Evolutionary conservation across 805 yeast species (phyloP).

Genomic region (Nakazawaea anatomiae): DNA sequence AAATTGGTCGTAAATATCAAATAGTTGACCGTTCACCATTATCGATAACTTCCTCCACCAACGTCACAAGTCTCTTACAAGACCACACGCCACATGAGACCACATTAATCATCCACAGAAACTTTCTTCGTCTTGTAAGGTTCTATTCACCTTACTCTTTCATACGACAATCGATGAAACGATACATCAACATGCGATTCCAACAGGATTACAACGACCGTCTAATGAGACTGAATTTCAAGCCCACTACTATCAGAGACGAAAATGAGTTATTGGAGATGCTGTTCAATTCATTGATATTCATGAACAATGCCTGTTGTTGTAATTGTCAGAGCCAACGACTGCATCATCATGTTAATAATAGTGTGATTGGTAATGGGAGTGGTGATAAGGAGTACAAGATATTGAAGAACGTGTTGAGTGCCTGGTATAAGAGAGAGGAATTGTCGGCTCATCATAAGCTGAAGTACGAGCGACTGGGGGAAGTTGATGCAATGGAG

Average conservation of each 20-base stretch:
- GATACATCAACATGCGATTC: neutral
- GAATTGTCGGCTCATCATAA: neutral
- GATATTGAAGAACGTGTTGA: neutral
- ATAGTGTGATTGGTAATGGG: too few species aligned
- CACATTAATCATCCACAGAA: neutral
- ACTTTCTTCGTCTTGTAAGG: conserved; percentile 1
- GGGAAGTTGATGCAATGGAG: neutral
- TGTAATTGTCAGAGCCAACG: too few species aligned
- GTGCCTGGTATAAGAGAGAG: neutral
- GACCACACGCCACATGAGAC: neutral
- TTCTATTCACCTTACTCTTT: neutral
- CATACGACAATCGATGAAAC: neutral
- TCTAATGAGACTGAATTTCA: neutral
- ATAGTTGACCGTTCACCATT: neutral
- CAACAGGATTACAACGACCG: neutral
- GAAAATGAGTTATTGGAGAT: neutral
- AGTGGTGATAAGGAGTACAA: neutral
- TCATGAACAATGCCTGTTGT: conserved; percentile 6
- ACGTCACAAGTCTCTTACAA: neutral
- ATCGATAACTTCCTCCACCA: neutral
- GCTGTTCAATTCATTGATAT: conserved; percentile 1
- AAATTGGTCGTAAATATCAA: neutral
- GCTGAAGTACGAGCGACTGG: neutral
- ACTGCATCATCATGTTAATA: too few species aligned
- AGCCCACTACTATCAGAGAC: too few species aligned